phyloP scores from a whole-genome alignment of 2,329 filamentous ascomycete species.

The Botryosphaeria dothidea region DNA sequence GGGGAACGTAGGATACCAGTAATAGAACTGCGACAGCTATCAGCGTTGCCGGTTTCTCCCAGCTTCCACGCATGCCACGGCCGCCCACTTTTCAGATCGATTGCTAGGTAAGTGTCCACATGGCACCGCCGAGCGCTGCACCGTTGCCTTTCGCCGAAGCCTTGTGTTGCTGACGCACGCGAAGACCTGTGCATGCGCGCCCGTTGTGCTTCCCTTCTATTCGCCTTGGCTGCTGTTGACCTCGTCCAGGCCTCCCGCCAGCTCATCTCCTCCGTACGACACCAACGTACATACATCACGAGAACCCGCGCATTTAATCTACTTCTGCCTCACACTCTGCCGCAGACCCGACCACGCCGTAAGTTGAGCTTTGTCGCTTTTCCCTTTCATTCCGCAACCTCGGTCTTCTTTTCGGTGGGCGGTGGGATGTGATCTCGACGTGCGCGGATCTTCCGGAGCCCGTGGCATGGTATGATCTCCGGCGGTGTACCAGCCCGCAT shows the following conservation, averaged over 20 bases:
- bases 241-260: not conserved
- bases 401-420: not conserved
- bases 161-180: constrained; percentile 4
- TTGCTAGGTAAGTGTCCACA: not conserved
- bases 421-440: not conserved
- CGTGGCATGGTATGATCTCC: constrained; percentile 3
- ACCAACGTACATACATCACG: not conserved
- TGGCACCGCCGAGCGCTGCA: not conserved
- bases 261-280: constrained; percentile 5
- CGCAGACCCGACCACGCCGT: not conserved
- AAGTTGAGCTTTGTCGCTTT: not conserved
- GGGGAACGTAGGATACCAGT: not conserved
- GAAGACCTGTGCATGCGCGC: not conserved
- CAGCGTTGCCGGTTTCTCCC: not conserved
- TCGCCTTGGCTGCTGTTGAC: not conserved
- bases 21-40: not conserved
- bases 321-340: not conserved
- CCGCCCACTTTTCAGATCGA: not conserved
- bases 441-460: constrained; percentile 11
- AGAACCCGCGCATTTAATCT: not conserved
- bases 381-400: not conserved
- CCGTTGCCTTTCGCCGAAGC: not conserved
- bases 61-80: constrained; percentile 5
- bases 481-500: constrained; percentile 3
- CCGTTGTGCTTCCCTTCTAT: not conserved